These are phyloP conservation scores for Gossypium arboreum DNA, from an alignment of 345 rosid species.

Conservation along the genomic window DNA sequence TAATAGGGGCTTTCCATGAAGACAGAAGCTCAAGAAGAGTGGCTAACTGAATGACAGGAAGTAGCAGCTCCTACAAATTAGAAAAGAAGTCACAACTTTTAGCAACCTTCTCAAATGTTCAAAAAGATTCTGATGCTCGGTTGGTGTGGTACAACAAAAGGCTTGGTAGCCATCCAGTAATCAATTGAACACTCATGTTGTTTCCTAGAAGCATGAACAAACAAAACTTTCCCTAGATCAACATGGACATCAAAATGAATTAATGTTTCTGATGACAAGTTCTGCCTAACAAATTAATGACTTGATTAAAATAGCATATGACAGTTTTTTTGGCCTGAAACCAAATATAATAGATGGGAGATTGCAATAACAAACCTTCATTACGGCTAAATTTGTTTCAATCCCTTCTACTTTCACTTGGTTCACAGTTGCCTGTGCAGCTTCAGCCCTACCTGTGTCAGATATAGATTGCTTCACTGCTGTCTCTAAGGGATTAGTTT, in stretches of 20 bases:
- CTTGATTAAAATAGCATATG: neutral
- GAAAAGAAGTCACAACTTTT: neutral
- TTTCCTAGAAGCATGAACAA: constrained; percentile 1
- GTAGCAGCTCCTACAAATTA: constrained; percentile 63
- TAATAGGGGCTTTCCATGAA: constrained; percentile 70
- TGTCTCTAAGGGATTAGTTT: constrained; percentile 68
- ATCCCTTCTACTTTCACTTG: constrained; percentile 97
- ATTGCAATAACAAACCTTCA: constrained; percentile 53
- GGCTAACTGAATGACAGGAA: constrained; percentile 53
- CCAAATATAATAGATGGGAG: constrained; percentile 9
- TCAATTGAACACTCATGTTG: constrained; percentile 1
- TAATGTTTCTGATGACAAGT: constrained; percentile 12
- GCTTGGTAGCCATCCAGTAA: neutral
- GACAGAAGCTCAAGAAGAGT: constrained; percentile 45
- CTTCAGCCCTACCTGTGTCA: constrained; percentile 71
- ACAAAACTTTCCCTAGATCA: neutral
- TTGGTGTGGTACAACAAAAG: neutral
- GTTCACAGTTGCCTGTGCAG: constrained; percentile 91
- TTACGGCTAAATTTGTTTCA: constrained; percentile 81
- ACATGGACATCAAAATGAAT: neutral
- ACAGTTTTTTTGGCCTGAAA: constrained; percentile 5
- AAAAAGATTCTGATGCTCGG: neutral
- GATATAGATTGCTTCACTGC: constrained; percentile 71
- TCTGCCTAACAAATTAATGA: neutral
- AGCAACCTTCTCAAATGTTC: neutral